phyloP scores from a whole-genome alignment of 352 stramenopile species.

The Pythium phragmiticola region DNA sequence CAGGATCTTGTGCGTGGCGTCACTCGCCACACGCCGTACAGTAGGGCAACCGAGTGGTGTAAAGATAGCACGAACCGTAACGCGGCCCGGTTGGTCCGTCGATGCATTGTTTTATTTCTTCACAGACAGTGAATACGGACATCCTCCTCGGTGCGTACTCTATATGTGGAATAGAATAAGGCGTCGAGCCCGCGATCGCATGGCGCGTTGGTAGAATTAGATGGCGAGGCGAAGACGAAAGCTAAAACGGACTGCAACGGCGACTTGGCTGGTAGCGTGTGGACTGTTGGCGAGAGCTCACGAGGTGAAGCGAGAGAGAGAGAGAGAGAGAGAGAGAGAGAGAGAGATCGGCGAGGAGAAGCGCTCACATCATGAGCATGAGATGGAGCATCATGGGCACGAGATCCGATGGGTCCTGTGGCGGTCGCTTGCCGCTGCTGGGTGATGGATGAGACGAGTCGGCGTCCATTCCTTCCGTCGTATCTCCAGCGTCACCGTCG shows the following conservation, averaged over 20 bases:
- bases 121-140: neutral
- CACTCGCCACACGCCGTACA: no score
- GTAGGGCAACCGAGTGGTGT: no score
- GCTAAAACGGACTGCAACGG: neutral
- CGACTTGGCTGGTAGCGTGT: neutral
- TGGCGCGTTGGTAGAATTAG: neutral
- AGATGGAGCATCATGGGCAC: slow-evolving; percentile 26
- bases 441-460: neutral
- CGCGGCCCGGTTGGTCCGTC: neutral
- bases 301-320: neutral
- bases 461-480: neutral
- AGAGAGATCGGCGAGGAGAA: neutral
- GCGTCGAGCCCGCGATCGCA: neutral
- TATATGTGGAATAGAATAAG: neutral
- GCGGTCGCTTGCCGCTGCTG: neutral
- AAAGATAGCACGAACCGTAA: neutral
- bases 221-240: neutral
- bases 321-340: neutral
- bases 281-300: neutral
- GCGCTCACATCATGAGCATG: slow-evolving; percentile 23
- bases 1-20: no score
- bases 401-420: slow-evolving; percentile 16
- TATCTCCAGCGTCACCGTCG: neutral
- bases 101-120: neutral
- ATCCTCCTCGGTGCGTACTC: no score